phyloP scores from a whole-genome alignment of 306 rosid genomes.

The Acacia acuminata region DNA sequence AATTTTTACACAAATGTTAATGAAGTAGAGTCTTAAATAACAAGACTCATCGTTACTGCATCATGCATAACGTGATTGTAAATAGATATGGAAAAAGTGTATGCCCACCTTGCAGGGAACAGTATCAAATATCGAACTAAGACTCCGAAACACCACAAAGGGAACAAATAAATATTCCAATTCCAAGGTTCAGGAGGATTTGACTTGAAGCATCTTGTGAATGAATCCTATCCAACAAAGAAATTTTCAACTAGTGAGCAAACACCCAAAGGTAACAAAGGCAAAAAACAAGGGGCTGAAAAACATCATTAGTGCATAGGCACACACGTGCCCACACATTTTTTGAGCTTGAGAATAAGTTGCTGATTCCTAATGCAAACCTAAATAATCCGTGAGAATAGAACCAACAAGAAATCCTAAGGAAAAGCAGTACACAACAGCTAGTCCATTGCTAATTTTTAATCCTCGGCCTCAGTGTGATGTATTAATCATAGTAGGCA shows the following conservation, averaged over 20 bases:
- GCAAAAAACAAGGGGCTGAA: neutral
- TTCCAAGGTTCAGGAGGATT: conserved; percentile 97
- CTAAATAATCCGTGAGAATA: neutral
- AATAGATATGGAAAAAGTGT: neutral
- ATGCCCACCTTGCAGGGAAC: conserved; percentile 79
- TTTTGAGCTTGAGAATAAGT: neutral
- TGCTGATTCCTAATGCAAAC: neutral
- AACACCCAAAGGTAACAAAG: conserved; percentile 1
- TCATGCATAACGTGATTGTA: conserved; percentile 9
- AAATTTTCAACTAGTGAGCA: conserved; percentile 25
- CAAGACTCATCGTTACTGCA: conserved; percentile 9
- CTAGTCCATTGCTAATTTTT: neutral
- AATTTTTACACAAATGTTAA: neutral
- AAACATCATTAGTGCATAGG: neutral
- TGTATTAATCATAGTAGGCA: neutral
- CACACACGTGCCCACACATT: neutral
- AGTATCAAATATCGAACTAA: conserved; percentile 77
- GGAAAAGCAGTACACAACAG: neutral
- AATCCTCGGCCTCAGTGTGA: neutral
- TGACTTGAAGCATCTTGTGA: conserved; percentile 96
- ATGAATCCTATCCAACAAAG: conserved; percentile 66
- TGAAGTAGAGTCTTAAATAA: neutral
- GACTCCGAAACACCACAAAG: conserved; percentile 95
- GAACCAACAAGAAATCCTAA: neutral
- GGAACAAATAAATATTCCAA: conserved; percentile 95